Conservation (phyloP, 176 grass and related monocot genomes). For the Ensete glaucum region DNA sequence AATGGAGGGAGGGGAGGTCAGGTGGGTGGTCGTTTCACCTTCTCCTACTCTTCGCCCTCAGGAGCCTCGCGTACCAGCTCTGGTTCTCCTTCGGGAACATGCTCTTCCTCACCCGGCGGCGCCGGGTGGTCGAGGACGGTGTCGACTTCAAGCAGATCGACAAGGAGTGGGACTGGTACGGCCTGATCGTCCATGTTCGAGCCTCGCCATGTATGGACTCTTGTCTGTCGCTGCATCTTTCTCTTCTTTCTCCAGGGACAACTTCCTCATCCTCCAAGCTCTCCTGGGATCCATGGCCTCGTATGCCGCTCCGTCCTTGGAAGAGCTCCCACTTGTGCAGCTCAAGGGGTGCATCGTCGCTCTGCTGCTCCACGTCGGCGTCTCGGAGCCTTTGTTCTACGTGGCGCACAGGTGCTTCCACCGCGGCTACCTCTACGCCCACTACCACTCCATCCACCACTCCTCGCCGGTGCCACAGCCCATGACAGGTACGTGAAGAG, state of each 20-base stretch:
- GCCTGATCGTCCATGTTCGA: too few relatives aligned
- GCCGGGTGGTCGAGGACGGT: not conserved
- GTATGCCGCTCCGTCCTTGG: conserved; percentile 20
- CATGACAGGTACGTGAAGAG: conserved; percentile 39
- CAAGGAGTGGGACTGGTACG: conserved; percentile 2
- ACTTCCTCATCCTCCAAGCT: conserved; percentile 71
- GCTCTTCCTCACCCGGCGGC: conserved; percentile 10
- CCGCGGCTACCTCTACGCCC: conserved; percentile 37
- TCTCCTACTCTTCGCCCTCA: not conserved
- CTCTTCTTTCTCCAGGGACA: conserved; percentile 45
- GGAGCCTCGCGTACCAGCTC: conserved; percentile 5
- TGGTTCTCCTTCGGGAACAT: conserved; percentile 2
- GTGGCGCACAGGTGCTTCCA: conserved; percentile 59
- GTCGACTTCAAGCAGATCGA: conserved; percentile 11
- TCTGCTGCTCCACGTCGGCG: conserved; percentile 40
- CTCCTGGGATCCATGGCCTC: conserved; percentile 38
- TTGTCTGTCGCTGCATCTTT: not conserved
- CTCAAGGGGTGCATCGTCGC: conserved; percentile 39
- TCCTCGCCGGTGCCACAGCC: conserved; percentile 51
- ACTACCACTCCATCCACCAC: conserved; percentile 58
- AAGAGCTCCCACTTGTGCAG: conserved; percentile 20
- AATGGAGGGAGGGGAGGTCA: not conserved
- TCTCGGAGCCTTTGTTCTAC: conserved; percentile 71
- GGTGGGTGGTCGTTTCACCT: not conserved
- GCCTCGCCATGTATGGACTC: not conserved